These are phyloP conservation scores for Hamamelis virginiana DNA, from an alignment of 164 flowering plant species.

Conservation along the genomic window DNA sequence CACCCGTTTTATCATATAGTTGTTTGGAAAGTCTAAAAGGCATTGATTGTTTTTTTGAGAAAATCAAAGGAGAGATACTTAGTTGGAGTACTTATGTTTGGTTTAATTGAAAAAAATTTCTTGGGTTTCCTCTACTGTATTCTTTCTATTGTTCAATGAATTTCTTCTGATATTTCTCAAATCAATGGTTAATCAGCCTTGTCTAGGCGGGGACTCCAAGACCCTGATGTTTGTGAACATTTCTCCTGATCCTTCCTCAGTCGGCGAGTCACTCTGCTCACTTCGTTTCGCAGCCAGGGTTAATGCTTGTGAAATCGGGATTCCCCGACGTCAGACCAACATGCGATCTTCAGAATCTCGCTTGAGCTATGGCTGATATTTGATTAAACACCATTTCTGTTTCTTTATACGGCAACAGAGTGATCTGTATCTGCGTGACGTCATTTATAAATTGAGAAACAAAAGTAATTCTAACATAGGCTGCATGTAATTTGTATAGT, in stretches of 20 bases:
- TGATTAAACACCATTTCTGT: neutral
- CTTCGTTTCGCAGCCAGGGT: constrained; percentile 91
- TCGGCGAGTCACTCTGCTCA: constrained; percentile 85
- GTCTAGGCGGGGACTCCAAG: constrained; percentile 96
- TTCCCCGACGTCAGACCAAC: constrained; percentile 75
- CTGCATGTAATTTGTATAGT: constrained; percentile 47
- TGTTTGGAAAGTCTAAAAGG: no score
- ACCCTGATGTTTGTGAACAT: constrained; percentile 92
- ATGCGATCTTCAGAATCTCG: constrained; percentile 60
- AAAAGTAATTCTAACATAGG: constrained; percentile 37
- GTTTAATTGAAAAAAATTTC: no score
- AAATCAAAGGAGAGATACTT: no score
- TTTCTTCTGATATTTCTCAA: neutral
- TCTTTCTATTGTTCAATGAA: neutral
- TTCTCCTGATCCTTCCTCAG: constrained; percentile 84
- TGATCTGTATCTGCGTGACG: constrained; percentile 10
- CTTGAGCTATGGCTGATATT: constrained; percentile 60
- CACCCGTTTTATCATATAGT: no score
- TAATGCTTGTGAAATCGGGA: constrained; percentile 92
- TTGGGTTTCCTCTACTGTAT: no score
- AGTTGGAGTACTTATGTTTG: no score
- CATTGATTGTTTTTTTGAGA: no score
- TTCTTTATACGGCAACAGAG: constrained; percentile 6
- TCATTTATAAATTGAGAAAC: constrained; percentile 8
- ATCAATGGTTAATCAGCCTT: constrained; percentile 57